Percentiles rank a stretch among this genome's conserved stretches.
These are phyloP conservation scores for Conticribra weissflogii DNA, from an alignment of 108 stramenopile species.

Conservation along the genomic window DNA sequence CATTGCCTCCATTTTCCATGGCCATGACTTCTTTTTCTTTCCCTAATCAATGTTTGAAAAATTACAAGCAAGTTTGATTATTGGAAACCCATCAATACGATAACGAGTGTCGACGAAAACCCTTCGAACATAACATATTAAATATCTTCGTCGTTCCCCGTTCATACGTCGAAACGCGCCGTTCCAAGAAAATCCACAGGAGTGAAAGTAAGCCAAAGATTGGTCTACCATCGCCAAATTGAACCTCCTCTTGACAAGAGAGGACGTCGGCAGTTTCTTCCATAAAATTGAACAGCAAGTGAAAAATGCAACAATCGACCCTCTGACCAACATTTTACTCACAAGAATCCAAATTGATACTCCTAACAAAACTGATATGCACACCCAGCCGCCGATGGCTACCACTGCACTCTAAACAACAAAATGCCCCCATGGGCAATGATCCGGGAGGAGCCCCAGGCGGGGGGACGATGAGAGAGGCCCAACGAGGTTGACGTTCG, in stretches of 20 bases:
- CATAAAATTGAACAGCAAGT: too few species aligned
- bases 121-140: too few species aligned
- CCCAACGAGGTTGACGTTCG: constrained; percentile 96
- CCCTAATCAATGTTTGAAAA: constrained; percentile 50
- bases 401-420: constrained; percentile 98
- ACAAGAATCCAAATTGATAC: constrained; percentile 91
- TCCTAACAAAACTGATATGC: constrained; percentile 97
- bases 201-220: not conserved
- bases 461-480: constrained; percentile 87
- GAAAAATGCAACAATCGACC: too few species aligned
- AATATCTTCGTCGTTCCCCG: too few species aligned
- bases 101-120: too few species aligned
- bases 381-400: constrained; percentile 97
- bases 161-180: too few species aligned
- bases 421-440: constrained; percentile 91
- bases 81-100: not conserved
- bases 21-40: constrained; percentile 88
- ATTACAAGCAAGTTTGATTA: not conserved
- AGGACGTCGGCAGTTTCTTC: too few species aligned
- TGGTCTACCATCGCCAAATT: not conserved
- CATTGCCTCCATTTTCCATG: constrained; percentile 93
- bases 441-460: constrained; percentile 80
- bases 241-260: too few species aligned
- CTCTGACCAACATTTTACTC: too few species aligned
- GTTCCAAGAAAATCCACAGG: too few species aligned